These are phyloP conservation scores for Diplocarpon mali DNA, from an alignment of 2,329 filamentous ascomycete species.

Conservation along the genomic window DNA sequence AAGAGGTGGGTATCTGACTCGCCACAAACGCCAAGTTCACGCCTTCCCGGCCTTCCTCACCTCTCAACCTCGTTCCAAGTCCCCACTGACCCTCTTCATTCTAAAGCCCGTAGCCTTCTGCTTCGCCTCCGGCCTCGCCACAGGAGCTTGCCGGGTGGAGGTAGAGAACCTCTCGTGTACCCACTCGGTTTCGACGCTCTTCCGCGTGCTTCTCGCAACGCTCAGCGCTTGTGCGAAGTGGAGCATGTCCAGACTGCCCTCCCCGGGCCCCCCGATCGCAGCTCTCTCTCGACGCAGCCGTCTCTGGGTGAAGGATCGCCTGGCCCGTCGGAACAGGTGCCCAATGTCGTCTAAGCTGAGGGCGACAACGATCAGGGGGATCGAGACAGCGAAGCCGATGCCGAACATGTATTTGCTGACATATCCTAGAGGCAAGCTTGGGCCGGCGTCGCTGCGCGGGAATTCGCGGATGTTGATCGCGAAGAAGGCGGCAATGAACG, in stretches of 20 bases:
- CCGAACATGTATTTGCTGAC: constrained; percentile 24
- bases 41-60: background rate
- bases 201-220: constrained; percentile 13
- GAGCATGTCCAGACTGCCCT: constrained; percentile 5
- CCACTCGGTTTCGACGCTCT: constrained; percentile 19
- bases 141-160: background rate
- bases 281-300: background rate
- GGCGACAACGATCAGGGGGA: constrained; percentile 19
- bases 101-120: constrained; percentile 17
- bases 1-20: background rate
- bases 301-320: constrained; percentile 1
- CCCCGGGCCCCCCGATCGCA: background rate
- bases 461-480: constrained; percentile 22
- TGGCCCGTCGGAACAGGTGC: constrained; percentile 4
- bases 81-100: constrained; percentile 15
- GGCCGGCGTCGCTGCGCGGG: constrained; percentile 3
- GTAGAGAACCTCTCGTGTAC: constrained; percentile 12
- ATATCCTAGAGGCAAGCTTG: constrained; percentile 15
- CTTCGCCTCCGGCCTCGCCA: constrained; percentile 1
- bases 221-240: constrained; percentile 16
- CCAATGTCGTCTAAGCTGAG: constrained; percentile 19
- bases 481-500: constrained; percentile 22
- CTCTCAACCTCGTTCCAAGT: constrained; percentile 17
- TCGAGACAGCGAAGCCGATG: constrained; percentile 19
- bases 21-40: background rate